Percentiles rank a stretch among this genome's conserved stretches.
Conservation (phyloP, 139 green algal genomes). For the Zygnema cylindricum region DNA sequence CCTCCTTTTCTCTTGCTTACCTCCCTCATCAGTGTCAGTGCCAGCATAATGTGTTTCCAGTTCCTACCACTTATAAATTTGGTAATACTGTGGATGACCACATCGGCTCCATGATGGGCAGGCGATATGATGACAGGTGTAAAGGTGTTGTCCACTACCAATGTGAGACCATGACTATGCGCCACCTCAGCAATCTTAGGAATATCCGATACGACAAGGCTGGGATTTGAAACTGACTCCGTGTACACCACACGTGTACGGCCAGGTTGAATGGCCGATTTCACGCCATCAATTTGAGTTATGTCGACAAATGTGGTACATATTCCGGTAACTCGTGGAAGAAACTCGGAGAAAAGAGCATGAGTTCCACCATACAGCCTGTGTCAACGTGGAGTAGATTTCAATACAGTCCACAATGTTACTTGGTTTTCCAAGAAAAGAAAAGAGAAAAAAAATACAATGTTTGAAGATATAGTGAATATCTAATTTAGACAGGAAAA, state of each 20-base stretch:
- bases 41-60: too few species aligned
- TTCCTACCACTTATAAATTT: conserved; percentile 74
- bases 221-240: conserved; percentile 77
- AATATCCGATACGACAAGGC: conserved; percentile 74
- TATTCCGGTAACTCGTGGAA: conserved; percentile 62
- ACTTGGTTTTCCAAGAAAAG: too few species aligned
- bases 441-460: too few species aligned
- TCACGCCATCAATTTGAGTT: conserved; percentile 68
- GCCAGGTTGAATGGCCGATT: conserved; percentile 55
- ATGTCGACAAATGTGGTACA: conserved; percentile 75
- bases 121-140: conserved; percentile 71
- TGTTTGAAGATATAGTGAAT: too few species aligned
- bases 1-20: too few species aligned
- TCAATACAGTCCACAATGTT: too few species aligned
- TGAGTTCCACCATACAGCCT: conserved; percentile 70
- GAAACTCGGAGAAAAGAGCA: conserved; percentile 69
- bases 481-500: too few species aligned
- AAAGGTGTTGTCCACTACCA: conserved; percentile 88
- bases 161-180: conserved; percentile 40
- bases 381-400: too few species aligned
- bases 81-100: conserved; percentile 80
- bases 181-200: conserved; percentile 66
- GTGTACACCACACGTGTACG: conserved; percentile 68
- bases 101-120: conserved; percentile 68
- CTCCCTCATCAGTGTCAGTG: too few species aligned